Conservation (phyloP, 2,329 filamentous ascomycete genomes). For the Aspergillus quadricinctus region DNA sequence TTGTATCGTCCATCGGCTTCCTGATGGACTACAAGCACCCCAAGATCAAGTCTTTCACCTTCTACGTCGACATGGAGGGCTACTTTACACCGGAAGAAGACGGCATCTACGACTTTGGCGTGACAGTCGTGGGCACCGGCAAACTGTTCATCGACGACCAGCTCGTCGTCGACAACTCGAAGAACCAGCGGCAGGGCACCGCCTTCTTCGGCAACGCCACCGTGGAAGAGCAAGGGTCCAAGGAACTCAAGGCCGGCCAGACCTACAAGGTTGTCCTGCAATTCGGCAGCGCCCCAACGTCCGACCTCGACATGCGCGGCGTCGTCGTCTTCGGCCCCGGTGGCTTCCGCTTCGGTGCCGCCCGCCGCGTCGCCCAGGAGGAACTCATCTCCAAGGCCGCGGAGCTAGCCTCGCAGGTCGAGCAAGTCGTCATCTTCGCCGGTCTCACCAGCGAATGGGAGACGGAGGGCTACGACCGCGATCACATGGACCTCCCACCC, state of each 20-base stretch:
- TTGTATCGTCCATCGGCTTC: conserved; percentile 43
- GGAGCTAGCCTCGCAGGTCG: conserved; percentile 61
- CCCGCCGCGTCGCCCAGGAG: conserved; percentile 54
- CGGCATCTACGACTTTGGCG: conserved; percentile 60
- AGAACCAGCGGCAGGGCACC: conserved; percentile 58
- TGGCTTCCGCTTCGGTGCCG: conserved; percentile 59
- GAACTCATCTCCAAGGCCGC: conserved; percentile 64
- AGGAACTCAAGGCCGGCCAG: conserved; percentile 56
- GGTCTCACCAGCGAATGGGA: conserved; percentile 81
- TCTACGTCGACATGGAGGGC: conserved; percentile 60
- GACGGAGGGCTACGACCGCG: conserved; percentile 64
- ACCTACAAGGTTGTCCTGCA: conserved; percentile 57
- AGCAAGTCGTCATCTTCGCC: conserved; percentile 73
- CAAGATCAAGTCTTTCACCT: conserved; percentile 49
- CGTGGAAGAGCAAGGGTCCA: conserved; percentile 57
- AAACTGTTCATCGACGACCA: conserved; percentile 60
- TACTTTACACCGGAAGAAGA: conserved; percentile 58
- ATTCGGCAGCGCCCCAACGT: conserved; percentile 57
- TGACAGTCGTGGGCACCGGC: conserved; percentile 63
- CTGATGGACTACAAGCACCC: conserved; percentile 54
- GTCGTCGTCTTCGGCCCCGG: conserved; percentile 54
- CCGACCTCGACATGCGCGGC: conserved; percentile 49
- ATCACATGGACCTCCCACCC: conserved; percentile 54
- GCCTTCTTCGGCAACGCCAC: conserved; percentile 64
- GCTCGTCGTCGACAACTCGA: conserved; percentile 62